phyloP scores from a whole-genome alignment of 306 rosid genomes.

The Senna tora region DNA sequence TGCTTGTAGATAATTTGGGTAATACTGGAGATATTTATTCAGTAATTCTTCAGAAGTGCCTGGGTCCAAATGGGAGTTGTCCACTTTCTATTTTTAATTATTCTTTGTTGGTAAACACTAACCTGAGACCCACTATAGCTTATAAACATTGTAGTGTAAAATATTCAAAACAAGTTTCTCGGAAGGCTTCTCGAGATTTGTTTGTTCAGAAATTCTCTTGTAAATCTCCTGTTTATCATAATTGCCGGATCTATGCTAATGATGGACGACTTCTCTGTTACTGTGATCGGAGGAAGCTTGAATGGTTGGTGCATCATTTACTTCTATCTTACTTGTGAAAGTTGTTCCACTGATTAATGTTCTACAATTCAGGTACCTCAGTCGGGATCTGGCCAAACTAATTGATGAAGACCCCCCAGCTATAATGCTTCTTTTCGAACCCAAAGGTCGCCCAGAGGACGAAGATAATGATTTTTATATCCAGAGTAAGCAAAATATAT shows the following conservation, averaged over 20 bases:
- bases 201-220: constrained; percentile 92
- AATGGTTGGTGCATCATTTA: constrained; percentile 69
- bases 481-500: constrained; percentile 91
- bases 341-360: constrained; percentile 36
- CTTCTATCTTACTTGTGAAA: constrained; percentile 24
- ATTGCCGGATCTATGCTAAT: constrained; percentile 91
- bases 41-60: constrained; percentile 72
- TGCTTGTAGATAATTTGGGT: constrained; percentile 59
- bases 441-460: constrained; percentile 99
- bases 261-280: constrained; percentile 96
- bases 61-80: constrained; percentile 84
- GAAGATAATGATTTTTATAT: constrained; percentile 93
- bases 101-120: constrained; percentile 65
- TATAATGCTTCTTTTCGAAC: constrained; percentile 94
- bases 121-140: constrained; percentile 50
- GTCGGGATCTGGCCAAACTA: constrained; percentile 77
- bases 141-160: constrained; percentile 53
- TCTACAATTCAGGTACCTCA: constrained; percentile 70
- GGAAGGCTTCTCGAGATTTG: constrained; percentile 80
- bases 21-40: constrained; percentile 57
- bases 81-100: constrained; percentile 76
- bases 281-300: constrained; percentile 89
- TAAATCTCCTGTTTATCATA: constrained; percentile 96
- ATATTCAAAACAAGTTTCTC: constrained; percentile 55
- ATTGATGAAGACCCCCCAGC: constrained; percentile 84